These are phyloP conservation scores for Curvularia sp. DNA, from an alignment of 2,329 filamentous ascomycete species.

Conservation along the genomic window DNA sequence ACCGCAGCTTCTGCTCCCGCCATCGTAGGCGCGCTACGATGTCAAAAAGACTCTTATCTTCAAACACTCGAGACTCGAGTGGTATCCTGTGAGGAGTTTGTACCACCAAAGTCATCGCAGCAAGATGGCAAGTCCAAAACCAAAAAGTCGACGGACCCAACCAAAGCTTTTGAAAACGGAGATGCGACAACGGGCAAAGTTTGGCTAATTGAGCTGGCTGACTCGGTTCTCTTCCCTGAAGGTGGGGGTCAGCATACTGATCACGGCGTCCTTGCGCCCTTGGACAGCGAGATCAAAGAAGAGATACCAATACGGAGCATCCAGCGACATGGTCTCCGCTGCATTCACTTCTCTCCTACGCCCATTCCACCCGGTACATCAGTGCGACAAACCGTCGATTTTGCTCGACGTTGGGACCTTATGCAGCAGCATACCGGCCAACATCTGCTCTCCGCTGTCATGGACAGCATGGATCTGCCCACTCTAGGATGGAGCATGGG, in stretches of 20 bases:
- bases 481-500: conserved; percentile 46
- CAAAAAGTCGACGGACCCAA: conserved; percentile 37
- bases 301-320: conserved; percentile 39
- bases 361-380: conserved; percentile 76
- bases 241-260: conserved; percentile 45
- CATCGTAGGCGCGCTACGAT: conserved; percentile 42
- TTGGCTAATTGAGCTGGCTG: conserved; percentile 43
- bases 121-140: conserved; percentile 33
- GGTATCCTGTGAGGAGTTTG: conserved; percentile 41
- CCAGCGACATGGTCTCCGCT: conserved; percentile 60
- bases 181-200: conserved; percentile 22
- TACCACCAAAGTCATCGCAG: conserved; percentile 27
- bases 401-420: conserved; percentile 41
- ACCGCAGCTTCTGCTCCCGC: conserved; percentile 23
- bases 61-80: conserved; percentile 41
- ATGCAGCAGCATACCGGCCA: conserved; percentile 49
- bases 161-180: conserved; percentile 23
- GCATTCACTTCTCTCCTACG: conserved; percentile 83
- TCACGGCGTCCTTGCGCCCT: conserved; percentile 37
- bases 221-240: conserved; percentile 45
- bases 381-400: conserved; percentile 40
- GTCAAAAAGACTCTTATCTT: conserved; percentile 45
- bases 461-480: conserved; percentile 40
- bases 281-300: conserved; percentile 21
- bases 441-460: conserved; percentile 44